phyloP scores from a whole-genome alignment of 1,284 basidiomycete species.

The Cystobasidium sp. region DNA sequence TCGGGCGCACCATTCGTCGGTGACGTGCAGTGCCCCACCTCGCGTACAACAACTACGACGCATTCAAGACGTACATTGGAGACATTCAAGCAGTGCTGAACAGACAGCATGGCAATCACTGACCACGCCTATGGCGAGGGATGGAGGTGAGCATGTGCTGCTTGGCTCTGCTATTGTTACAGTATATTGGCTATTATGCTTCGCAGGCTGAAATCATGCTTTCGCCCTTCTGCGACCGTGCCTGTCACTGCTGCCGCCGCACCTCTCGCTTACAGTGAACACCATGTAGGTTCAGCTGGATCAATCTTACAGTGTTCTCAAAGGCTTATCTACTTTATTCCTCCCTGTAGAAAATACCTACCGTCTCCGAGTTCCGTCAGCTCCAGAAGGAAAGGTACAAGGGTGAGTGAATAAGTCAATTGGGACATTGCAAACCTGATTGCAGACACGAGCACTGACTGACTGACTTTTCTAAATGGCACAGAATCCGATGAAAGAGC shows the following conservation, averaged over 20 bases:
- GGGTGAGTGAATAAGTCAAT: conserved; percentile 15
- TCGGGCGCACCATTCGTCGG: not conserved
- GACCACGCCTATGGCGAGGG: conserved; percentile 25
- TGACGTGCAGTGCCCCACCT: conserved; percentile 6
- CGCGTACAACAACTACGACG: not conserved
- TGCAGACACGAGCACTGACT: too few relatives aligned
- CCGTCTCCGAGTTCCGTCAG: conserved; percentile 56
- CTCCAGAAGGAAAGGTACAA: conserved; percentile 55
- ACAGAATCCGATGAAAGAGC: conserved; percentile 38
- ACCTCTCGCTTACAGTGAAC: not conserved
- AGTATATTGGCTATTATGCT: not conserved
- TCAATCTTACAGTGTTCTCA: not conserved
- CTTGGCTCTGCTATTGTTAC: not conserved
- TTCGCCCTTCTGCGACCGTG: not conserved
- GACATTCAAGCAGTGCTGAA: not conserved
- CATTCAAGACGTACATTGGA: not conserved
- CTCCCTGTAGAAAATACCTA: conserved; percentile 55
- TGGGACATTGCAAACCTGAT: too few relatives aligned
- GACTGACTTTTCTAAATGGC: too few relatives aligned
- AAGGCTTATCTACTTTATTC: too few relatives aligned
- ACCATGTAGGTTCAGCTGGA: not conserved
- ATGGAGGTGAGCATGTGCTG: not conserved
- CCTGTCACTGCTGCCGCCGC: not conserved
- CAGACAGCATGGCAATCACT: not conserved
- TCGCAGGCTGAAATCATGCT: conserved; percentile 8